Evolutionary conservation across 352 stramenopile genomes (phyloP).

Genomic region (Pythium plurisporium): DNA sequence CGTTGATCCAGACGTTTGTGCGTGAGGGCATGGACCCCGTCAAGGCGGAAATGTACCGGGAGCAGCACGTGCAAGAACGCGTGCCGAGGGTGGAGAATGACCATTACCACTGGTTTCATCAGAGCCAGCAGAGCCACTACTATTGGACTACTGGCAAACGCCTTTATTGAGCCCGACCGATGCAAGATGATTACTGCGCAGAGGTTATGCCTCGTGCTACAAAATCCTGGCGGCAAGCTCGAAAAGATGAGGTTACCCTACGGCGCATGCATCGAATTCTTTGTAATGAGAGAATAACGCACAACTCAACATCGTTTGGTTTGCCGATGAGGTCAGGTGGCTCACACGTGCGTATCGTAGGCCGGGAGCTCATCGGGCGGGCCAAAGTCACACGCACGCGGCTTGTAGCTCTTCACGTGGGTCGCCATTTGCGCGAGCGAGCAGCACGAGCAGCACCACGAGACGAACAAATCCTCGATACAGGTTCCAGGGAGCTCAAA

Average conservation of each 20-base stretch:
- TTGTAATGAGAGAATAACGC: neutral
- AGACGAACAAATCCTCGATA: neutral
- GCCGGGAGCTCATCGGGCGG: slow-evolving; percentile 1
- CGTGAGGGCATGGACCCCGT: neutral
- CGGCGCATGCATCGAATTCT: no score
- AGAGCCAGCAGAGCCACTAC: neutral
- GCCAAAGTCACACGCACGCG: slow-evolving; percentile 1
- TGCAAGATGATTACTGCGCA: no score
- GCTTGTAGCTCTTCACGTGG: slow-evolving; percentile 14
- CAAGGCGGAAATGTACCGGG: no score
- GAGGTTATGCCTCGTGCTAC: no score
- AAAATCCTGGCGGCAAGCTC: no score
- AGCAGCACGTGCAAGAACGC: no score
- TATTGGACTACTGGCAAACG: neutral
- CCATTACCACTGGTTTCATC: neutral
- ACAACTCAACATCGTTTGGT: neutral
- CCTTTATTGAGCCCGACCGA: no score
- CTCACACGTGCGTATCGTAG: neutral
- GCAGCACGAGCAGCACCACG: slow-evolving; percentile 4
- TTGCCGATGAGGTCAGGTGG: neutral
- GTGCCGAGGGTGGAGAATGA: neutral
- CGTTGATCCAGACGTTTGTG: neutral
- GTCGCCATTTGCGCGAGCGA: slow-evolving; percentile 12
- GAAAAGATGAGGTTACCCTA: no score
- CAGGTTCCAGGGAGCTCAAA: neutral